These are phyloP conservation scores for Fusarium secorum DNA, from an alignment of 2,329 filamentous ascomycete species.

Conservation along the genomic window DNA sequence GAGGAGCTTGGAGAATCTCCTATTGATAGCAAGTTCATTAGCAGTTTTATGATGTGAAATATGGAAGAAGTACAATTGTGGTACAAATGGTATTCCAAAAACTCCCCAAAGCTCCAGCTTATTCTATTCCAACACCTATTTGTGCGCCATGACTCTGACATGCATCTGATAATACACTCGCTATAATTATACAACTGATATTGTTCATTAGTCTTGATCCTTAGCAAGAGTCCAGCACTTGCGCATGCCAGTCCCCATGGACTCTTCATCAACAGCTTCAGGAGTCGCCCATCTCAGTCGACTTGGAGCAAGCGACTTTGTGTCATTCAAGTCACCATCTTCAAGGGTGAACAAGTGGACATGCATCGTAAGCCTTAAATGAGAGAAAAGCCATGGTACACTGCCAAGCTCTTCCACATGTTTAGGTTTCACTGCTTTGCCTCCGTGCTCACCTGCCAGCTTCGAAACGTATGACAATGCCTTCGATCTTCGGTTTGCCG, in stretches of 20 bases:
- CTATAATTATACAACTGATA: constrained; percentile 8
- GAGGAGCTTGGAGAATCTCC: background rate
- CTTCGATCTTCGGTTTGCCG: constrained; percentile 46
- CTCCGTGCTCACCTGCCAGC: constrained; percentile 33
- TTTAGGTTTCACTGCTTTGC: constrained; percentile 31
- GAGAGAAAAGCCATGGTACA: constrained; percentile 66
- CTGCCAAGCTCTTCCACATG: constrained; percentile 56
- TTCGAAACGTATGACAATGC: constrained; percentile 48
- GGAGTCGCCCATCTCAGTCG: constrained; percentile 50
- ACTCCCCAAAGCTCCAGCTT: background rate
- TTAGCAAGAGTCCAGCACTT: constrained; percentile 61
- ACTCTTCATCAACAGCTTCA: constrained; percentile 55
- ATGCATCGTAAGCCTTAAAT: constrained; percentile 65
- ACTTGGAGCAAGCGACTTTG: constrained; percentile 1
- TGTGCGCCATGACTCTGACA: background rate
- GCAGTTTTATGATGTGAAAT: background rate
- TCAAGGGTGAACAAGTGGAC: constrained; percentile 59
- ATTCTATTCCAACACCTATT: background rate
- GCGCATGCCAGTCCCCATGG: constrained; percentile 67
- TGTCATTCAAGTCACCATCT: background rate
- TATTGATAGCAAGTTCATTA: background rate
- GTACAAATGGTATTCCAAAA: background rate
- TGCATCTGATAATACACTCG: background rate
- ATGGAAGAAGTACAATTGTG: background rate
- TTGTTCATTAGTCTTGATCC: constrained; percentile 26